Base-by-base conservation (phyloP, 805 yeast species). In the Candida schatavii region DNA sequence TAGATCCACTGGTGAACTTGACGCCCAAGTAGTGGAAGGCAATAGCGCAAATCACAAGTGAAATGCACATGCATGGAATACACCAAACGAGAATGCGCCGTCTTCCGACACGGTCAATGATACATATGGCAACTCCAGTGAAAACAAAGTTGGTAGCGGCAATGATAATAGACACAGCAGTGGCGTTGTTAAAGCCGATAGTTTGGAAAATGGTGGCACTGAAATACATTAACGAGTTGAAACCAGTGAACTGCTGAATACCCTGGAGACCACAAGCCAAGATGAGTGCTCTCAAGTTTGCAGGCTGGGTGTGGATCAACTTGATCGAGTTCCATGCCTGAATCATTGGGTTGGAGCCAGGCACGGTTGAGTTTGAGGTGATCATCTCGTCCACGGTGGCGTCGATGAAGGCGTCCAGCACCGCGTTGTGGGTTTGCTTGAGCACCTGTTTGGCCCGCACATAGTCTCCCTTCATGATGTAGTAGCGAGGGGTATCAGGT, bases 201-300 rank as follows among this genome's bases (percentile, higher is more conserved):
- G 90, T 81, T 62, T 89, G 83, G 58, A 93, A 93, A 51, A 93
- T 85, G 2, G 97, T 90, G 27, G 95, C 82, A 37, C 95, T 85
- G 65, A 90, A 91, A 70, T 93, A 91, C 96, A 91, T 87, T 54
- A 91, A 76, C 5, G 97, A 88, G 68, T 91, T 93, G 79, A 91
- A 91, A 50, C 98, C 98, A 14, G 96, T 85, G 55, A 91, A 88
- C 67, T 91, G 99, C 70, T 91, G 98, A 56, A 93, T 85, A 44
- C 95, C 97, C 67, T 93, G 98, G 50, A 91, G 68, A 26, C 95
- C 96, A 71, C 97, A 89, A 9, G 91, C 93, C 55, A 91, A 81
- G 26, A 90, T 70, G 46, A 93, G 75, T 4, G 97, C 98, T 56
- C 98, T 80, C 46, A 88, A 79, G 63, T 91, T 90, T 1, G 95